phyloP scores from a whole-genome alignment of 2,329 filamentous ascomycete species.

The Capronia coronata region DNA sequence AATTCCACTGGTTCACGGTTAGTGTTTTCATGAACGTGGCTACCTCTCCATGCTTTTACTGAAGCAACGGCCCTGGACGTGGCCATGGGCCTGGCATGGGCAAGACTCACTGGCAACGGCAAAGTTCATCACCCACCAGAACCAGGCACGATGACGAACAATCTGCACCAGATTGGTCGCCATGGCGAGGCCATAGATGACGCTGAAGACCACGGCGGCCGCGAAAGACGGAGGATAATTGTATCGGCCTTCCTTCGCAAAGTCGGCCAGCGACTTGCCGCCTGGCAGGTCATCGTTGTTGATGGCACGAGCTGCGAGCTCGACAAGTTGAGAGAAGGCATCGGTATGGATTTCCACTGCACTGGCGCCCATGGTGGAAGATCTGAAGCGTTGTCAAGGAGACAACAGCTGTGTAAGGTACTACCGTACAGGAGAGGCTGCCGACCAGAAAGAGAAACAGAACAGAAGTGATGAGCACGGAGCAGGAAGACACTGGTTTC shows the following conservation, averaged over 20 bases:
- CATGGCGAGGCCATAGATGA: constrained; percentile 31
- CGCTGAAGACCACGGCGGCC: constrained; percentile 34
- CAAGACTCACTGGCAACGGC: constrained; percentile 32
- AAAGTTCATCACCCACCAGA: constrained; percentile 44
- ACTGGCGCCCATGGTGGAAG: not conserved
- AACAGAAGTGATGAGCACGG: no score
- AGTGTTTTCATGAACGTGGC: no score
- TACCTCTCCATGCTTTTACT: no score
- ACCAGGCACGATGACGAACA: constrained; percentile 34
- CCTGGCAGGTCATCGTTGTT: constrained; percentile 3
- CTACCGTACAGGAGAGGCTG: no score
- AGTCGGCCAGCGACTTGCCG: constrained; percentile 14
- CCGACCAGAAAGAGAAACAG: no score
- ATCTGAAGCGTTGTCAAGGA: no score
- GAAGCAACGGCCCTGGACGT: no score
- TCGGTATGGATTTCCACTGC: not conserved
- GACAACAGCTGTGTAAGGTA: no score
- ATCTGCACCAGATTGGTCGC: constrained; percentile 32
- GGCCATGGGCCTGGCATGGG: not conserved
- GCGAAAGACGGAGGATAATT: constrained; percentile 36
- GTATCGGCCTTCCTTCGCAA: constrained; percentile 26
- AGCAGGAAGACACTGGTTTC: no score
- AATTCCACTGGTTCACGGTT: constrained; percentile 33
- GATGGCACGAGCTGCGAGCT: constrained; percentile 2
- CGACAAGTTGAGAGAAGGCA: constrained; percentile 6